Conservation (phyloP, 352 stramenopile species). For the Phytophthora rubi region DNA sequence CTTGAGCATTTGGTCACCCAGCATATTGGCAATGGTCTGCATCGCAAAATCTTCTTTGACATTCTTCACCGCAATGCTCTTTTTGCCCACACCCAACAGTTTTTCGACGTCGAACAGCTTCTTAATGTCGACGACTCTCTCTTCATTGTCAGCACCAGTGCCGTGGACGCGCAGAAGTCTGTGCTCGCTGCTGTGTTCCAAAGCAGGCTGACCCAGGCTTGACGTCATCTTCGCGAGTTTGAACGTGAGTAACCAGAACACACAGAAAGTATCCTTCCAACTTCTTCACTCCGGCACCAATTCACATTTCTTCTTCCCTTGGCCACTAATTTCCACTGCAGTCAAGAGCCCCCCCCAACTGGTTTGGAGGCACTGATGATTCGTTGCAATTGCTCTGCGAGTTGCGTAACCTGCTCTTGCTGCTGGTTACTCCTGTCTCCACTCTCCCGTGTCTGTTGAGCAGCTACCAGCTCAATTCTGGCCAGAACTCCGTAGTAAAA, state of each 20-base stretch:
- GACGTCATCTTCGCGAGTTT: not conserved
- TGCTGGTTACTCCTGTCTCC: conserved; percentile 7
- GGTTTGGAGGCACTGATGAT: conserved; percentile 51
- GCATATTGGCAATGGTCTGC: not conserved
- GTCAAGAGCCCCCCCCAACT: not conserved
- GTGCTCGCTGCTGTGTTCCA: not conserved
- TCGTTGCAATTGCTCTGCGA: conserved; percentile 32
- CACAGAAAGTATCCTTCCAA: not conserved
- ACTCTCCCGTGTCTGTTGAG: conserved; percentile 16
- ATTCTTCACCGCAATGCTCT: not conserved
- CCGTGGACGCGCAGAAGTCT: not conserved
- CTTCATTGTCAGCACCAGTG: not conserved
- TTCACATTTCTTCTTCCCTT: not conserved
- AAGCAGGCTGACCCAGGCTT: not conserved
- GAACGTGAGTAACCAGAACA: not conserved
- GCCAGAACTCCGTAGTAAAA: conserved; percentile 57
- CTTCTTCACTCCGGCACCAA: not conserved
- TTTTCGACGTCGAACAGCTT: not conserved
- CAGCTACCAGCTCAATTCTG: conserved; percentile 44
- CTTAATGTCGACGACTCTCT: not conserved
- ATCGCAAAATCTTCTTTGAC: not conserved
- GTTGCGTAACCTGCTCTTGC: conserved; percentile 2
- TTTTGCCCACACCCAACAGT: not conserved
- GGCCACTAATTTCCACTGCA: not conserved
- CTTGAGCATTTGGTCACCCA: not conserved